These are phyloP conservation scores for Chaetomium tenue DNA, from an alignment of 495 filamentous ascomycete genomes.

Conservation along the genomic window DNA sequence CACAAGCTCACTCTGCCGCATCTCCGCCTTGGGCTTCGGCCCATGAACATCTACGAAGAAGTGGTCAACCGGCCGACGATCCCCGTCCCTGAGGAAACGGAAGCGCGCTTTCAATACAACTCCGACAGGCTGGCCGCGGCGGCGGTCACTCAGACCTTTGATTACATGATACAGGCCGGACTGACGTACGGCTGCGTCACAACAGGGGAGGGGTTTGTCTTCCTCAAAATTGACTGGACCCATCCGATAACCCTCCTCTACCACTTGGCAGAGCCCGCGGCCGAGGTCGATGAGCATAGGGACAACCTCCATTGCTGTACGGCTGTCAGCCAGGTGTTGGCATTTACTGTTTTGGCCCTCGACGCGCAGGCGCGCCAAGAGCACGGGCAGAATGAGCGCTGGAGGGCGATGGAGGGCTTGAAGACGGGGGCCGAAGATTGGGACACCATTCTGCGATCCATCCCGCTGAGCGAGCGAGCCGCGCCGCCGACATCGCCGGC, in stretches of 20 bases:
- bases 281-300: slow-evolving; percentile 22
- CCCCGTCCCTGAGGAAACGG: background rate
- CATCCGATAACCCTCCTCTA: slow-evolving; percentile 26
- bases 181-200: slow-evolving; percentile 42
- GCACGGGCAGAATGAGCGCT: background rate
- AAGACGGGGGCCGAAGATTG: background rate
- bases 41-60: slow-evolving; percentile 31
- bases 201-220: slow-evolving; percentile 48
- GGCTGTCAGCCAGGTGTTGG: background rate
- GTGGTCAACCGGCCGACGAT: slow-evolving; percentile 22
- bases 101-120: slow-evolving; percentile 33
- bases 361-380: background rate
- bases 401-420: background rate
- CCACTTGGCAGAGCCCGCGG: slow-evolving; percentile 26
- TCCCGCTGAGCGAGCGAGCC: background rate
- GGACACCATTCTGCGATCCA: background rate
- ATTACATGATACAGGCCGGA: slow-evolving; percentile 46
- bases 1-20: slow-evolving; percentile 37
- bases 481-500: slow-evolving; percentile 13
- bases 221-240: slow-evolving; percentile 43
- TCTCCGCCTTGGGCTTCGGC: slow-evolving; percentile 27
- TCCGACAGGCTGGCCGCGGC: slow-evolving; percentile 38
- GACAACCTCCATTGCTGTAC: background rate
- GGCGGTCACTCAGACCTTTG: slow-evolving; percentile 45
- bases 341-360: background rate